Base-by-base conservation (phyloP, 345 rosid species). In the Trapa incisa region DNA sequence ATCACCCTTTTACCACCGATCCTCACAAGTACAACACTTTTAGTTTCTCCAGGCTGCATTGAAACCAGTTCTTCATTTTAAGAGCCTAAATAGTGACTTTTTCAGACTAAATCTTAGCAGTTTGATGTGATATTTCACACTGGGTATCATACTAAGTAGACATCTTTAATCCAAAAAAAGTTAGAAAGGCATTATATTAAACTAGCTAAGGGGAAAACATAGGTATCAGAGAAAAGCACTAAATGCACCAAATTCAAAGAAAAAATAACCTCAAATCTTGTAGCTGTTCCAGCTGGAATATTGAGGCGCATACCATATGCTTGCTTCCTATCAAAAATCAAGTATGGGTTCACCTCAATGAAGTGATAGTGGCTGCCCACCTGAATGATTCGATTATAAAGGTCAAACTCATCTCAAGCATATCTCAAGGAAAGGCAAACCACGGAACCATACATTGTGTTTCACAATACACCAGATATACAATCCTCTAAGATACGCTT, bases 311-410 rank as follows among this genome's bases (percentile, higher is more conserved):
- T 88, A 72, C 99, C 97, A 77, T 73, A 70, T 73, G 99, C 87
- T 79, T 80, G 90, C 74, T 72, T 82, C 75, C 99, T 81, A 78
- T 93, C 97, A 69, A 88, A 87, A 73, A 78, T 76, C 81, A 93
- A 74, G 68, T 17, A 69, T 12, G 96, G 99, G 71, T 93, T 93
- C 68, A 77, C 88, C 83, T 93, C 99, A 69, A 86, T 79, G 62
- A 93, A 93, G 80, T 90, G 92, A 77, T 93, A 93, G 81, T 93
- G 99, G 76, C 97, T 93, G 58, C 99, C 99, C 63, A 93, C 97
- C 99, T 93, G 87, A 82, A 75, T 53, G 47, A 67, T 67, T 4
- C 37, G 32, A 14, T 3, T 32, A 22, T 47, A 0, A 47, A 22
- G 35, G 37, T 13, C 42, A 29, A 37, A 37, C 22, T 15, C 15